Conservation (phyloP, 768 basidiomycete species). For the Panus rudis region DNA sequence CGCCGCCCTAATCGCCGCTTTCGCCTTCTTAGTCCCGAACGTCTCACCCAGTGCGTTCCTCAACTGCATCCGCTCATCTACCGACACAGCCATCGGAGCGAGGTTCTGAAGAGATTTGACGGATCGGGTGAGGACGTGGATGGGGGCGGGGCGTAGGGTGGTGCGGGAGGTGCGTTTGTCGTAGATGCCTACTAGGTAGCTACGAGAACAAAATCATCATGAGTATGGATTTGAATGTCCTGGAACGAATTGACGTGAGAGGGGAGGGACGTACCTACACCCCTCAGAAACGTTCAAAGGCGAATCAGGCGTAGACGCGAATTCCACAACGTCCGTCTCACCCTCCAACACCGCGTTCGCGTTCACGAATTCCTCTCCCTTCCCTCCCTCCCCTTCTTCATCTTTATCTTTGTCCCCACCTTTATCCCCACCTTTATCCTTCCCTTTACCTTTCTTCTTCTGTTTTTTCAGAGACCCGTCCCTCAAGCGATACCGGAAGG, state of each 20-base stretch:
- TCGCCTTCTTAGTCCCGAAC: conserved; percentile 94
- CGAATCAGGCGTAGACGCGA: conserved; percentile 57
- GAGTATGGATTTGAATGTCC: not conserved
- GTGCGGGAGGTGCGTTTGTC: conserved; percentile 71
- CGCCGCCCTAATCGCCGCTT: conserved; percentile 72
- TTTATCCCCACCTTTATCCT: no score
- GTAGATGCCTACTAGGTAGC: conserved; percentile 81
- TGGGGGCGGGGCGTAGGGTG: conserved; percentile 57
- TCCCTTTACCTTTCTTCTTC: no score
- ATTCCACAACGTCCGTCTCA: conserved; percentile 81
- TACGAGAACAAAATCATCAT: conserved; percentile 18
- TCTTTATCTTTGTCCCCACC: no score
- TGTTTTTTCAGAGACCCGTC: no score
- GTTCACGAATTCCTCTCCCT: no score
- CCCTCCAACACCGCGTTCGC: conserved; percentile 40
- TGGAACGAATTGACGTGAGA: not conserved
- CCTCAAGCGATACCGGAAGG: no score
- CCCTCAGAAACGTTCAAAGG: conserved; percentile 45
- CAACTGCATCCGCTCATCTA: conserved; percentile 52
- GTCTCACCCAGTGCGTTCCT: conserved; percentile 80
- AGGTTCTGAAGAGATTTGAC: conserved; percentile 81
- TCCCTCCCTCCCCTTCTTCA: no score
- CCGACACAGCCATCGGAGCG: conserved; percentile 40
- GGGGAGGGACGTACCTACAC: conserved; percentile 51
- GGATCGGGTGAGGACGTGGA: conserved; percentile 64